phyloP scores from a whole-genome alignment of 768 basidiomycete species.

The Leccinum longicurvipes region DNA sequence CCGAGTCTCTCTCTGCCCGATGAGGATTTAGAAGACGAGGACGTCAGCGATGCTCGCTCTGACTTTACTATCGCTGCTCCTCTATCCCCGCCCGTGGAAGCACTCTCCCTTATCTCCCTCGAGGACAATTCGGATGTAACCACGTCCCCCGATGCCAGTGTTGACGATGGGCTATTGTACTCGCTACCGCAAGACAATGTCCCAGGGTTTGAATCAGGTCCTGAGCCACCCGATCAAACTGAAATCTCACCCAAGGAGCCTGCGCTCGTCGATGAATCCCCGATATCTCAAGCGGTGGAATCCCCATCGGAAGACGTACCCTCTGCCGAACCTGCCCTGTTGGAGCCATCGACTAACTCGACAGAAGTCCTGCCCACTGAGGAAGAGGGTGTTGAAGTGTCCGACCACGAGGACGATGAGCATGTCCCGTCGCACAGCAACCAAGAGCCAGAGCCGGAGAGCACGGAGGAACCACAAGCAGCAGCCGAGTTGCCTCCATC shows the following conservation, averaged over 20 bases:
- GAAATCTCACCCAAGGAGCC: constrained; percentile 1
- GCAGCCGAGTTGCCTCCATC: constrained; percentile 6
- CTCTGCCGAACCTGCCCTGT: not conserved
- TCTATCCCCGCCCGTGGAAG: constrained; percentile 29
- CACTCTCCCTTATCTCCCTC: constrained; percentile 25
- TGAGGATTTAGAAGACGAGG: constrained; percentile 25
- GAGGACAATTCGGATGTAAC: constrained; percentile 11
- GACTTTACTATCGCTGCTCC: constrained; percentile 18
- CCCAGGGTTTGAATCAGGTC: constrained; percentile 4
- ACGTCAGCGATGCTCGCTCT: constrained; percentile 19
- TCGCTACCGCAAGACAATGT: constrained; percentile 1
- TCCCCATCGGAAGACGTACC: constrained; percentile 5
- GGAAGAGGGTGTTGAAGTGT: constrained; percentile 2
- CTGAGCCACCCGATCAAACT: constrained; percentile 8
- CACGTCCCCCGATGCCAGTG: not conserved
- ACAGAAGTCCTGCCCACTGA: not conserved
- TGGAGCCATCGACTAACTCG: constrained; percentile 7
- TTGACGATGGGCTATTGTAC: constrained; percentile 3
- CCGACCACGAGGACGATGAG: constrained; percentile 7
- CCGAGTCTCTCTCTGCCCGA: constrained; percentile 11
- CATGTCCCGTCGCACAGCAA: not conserved
- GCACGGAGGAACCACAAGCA: not conserved
- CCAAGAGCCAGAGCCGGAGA: not conserved
- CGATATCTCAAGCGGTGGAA: constrained; percentile 5
- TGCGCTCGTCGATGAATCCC: not conserved